Evolutionary conservation across 2,329 filamentous ascomycete species (phyloP), one percentile per base, ranked within the genome.

Genomic region (Trichophyton simii): DNA sequence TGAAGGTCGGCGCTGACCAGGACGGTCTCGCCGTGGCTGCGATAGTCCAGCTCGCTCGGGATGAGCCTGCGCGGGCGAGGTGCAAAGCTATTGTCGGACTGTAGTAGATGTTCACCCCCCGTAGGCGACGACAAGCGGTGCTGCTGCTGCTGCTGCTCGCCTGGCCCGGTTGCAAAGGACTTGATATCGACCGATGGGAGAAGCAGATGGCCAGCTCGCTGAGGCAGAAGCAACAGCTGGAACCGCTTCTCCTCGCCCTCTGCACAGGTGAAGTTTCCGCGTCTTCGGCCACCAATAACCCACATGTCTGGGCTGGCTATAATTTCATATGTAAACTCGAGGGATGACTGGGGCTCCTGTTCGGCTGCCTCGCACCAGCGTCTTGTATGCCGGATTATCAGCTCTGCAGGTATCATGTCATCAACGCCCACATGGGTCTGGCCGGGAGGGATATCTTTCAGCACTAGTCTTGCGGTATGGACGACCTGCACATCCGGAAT

Each of bases 271-370:
- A 96, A 95, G 69, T 89, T 88, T 0, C 87, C 88, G 65, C 89
- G 87, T 57, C 88, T 82, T 50, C 87, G 84, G 0, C 91, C 92
- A 22, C 90, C 91, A 2, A 97, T 77, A 1, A 96, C 82, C 92
- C 92, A 97, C 0, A 83, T 80, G 44, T 92, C 90, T 1, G 82
- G 76, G 15, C 85, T 83, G 0, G 87, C 86, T 13, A 84, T 83
- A 22, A 97, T 79, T 66, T 96, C 91, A 72, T 94, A 95, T 66
- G 86, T 84, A 69, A 95, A 95, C 64, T 91, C 85, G 1, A 91
- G 77, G 83, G 79, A 0, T 78, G 77, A 13, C 70, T 68, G 2
- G 71, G 67, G 61, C 72, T 70, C 54, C 66, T 64, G 22, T 66
- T 64, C 61, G 65, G 34, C 41, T 70, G 68, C 67, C 22, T 70